Base-by-base conservation (phyloP, 2,329 filamentous ascomycete genomes). In the Apiospora sp. region DNA sequence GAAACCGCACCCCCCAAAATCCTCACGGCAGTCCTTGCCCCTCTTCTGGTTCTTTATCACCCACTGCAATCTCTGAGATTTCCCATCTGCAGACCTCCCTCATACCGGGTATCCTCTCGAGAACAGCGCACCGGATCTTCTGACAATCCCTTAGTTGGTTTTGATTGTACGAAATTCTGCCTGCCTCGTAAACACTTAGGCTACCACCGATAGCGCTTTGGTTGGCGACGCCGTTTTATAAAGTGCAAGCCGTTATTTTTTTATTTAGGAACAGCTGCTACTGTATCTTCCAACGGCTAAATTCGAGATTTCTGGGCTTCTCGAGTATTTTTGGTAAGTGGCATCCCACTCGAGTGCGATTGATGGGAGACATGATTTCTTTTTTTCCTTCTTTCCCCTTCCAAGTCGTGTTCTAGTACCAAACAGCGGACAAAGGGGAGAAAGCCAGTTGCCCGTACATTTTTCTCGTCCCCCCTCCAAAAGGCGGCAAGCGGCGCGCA, bases 171-270 rank as follows among this genome's bases (percentile, higher is more conserved):
- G 34, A 24, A 64, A 64, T 64, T 41, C 58, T n/a, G 22, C 34
- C 58, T 41, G 34, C 58, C 19, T 64, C 58, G 58, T 64, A 41
- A 64, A 64, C n/a, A 41, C 58, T 37, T n/a, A 37, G 54, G 58
- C 58, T 41, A 37, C 34, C 58, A 64, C 58, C 58, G 34, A 64
- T 64, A 64, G 34, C 58, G 34, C 58, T 37, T 13, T 64, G 58
- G 58, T 64, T 64, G 58, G 58, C 58, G 58, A 64, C 58, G 58
- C 58, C 58, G 58, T 64, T 64, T 64, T 41, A 64, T n/a, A 64
- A 64, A 64, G 58, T 41, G 58, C 58, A 10, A 64, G 58, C 58
- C 58, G 58, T 64, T 64, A 22, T 61, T 64, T 41, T 37, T 41
- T 64, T 27, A 34, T 34, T 34, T 30, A 16, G 58, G 34, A 41